These are phyloP conservation scores for Globisporangium cederbergense DNA, from an alignment of 352 stramenopile species.

Conservation along the genomic window DNA sequence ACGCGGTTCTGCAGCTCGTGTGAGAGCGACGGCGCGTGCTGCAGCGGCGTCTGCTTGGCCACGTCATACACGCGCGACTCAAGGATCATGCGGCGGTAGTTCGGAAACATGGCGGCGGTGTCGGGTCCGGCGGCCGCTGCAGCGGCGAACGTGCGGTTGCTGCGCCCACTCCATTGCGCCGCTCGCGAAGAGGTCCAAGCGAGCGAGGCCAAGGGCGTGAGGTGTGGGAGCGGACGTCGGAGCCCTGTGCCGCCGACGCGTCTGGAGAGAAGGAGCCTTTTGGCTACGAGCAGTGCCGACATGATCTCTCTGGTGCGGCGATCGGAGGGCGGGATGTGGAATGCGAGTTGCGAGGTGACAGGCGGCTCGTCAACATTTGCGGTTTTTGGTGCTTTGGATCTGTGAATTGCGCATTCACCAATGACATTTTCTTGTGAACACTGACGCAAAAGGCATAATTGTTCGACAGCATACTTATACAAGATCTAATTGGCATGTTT, in stretches of 20 bases:
- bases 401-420: not conserved
- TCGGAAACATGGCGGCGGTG: constrained; percentile 19
- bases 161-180: constrained; percentile 2
- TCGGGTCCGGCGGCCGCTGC: constrained; percentile 11
- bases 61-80: constrained; percentile 86
- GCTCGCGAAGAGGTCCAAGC: not conserved
- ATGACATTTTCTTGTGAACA: not conserved
- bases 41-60: constrained; percentile 80
- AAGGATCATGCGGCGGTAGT: constrained; percentile 86
- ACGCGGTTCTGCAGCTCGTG: constrained; percentile 77
- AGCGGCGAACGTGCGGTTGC: not conserved
- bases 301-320: not conserved
- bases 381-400: not conserved
- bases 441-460: no score
- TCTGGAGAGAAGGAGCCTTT: constrained; percentile 8
- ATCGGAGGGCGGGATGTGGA: not conserved
- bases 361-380: not conserved
- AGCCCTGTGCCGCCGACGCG: not conserved
- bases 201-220: not conserved
- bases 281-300: not conserved
- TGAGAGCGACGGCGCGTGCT: constrained; percentile 62
- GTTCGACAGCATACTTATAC: no score
- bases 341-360: not conserved
- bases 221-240: not conserved
- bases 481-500: no score